Base-by-base conservation (phyloP, 192 early-diverging fungal genomes). In the Coemansia nantahalensis region DNA sequence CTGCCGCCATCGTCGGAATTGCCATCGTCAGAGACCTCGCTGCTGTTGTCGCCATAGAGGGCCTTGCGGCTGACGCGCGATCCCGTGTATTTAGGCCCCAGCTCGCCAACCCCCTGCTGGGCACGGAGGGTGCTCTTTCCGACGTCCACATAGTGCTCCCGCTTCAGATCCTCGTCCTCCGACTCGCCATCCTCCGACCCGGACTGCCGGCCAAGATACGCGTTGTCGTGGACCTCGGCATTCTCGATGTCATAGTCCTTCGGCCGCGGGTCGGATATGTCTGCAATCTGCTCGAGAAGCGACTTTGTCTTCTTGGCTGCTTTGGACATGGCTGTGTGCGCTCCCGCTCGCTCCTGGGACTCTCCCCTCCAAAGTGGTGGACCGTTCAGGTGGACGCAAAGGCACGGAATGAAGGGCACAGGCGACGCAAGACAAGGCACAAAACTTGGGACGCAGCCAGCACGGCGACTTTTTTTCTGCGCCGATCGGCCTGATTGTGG, bases 71-170 rank as follows among this genome's bases (percentile, higher is more conserved):
- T 86, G 45, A 80, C 76, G 28, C 78, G 79, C 46, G 83, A 82
- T 30, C 88, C 88, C 19, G 67, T 56, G 59, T 90, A 90, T 45
- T 86, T 85, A 4, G 88, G 86, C 31, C 87, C 88, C 16, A 86
- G 81, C 50, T 86, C 72, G 6, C 83, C 63, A 19, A 84, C 74
- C 7, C 80, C 79, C 39, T 83, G 75, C 33, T 78, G 74, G 31
- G 65, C 66, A 37, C 85, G 79, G 37, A 90, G 50, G 13, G 70
- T 48, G 68, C 86, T 87, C 66, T 86, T 90, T 12, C 86, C 88
- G 51, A 90, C 80, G 19, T 65, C 37, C 26, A 86, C 77, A 47
- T 88, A 90, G 56, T 89, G 86, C 45, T 82, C 79, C 32, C 86
- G 83, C 40, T 55, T 71, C 42, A 64, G 49, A 1, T 74, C 66